Evolutionary conservation across 2,329 filamentous ascomycete genomes (phyloP).

Genomic region (Penicillium sumatraense): DNA sequence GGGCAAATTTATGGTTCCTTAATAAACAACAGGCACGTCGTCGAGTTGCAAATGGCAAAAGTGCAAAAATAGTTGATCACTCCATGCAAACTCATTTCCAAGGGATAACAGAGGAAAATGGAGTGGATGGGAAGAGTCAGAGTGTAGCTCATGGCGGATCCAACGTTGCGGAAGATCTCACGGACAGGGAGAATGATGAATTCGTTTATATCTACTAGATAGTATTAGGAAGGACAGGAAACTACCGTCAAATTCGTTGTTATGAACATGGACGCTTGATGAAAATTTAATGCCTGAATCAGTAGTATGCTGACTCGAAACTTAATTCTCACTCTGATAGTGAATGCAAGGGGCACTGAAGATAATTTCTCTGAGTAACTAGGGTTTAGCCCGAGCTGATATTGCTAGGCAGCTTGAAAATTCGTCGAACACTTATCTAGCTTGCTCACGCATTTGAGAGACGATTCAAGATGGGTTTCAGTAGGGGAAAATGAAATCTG

Average conservation of each 20-base stretch:
- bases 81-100: constrained; percentile 64
- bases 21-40: constrained; percentile 60
- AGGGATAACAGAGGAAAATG: constrained; percentile 24
- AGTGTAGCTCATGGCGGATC: constrained; percentile 45
- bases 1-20: constrained; percentile 57
- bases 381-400: too few relatives aligned
- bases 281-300: too few relatives aligned
- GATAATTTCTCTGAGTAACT: too few relatives aligned
- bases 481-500: too few relatives aligned
- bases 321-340: too few relatives aligned
- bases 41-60: constrained; percentile 64
- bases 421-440: too few relatives aligned
- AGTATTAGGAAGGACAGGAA: neutral
- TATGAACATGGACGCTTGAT: too few relatives aligned
- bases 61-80: constrained; percentile 61
- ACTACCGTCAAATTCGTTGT: neutral
- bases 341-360: too few relatives aligned
- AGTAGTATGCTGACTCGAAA: too few relatives aligned
- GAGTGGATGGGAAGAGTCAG: constrained; percentile 19
- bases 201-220: constrained; percentile 66
- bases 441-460: too few relatives aligned
- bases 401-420: too few relatives aligned
- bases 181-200: constrained; percentile 69
- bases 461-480: too few relatives aligned
- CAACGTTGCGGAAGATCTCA: constrained; percentile 63